Evolutionary conservation across 352 stramenopile species (phyloP).

Genomic region (Aphanomyces stellatus): DNA sequence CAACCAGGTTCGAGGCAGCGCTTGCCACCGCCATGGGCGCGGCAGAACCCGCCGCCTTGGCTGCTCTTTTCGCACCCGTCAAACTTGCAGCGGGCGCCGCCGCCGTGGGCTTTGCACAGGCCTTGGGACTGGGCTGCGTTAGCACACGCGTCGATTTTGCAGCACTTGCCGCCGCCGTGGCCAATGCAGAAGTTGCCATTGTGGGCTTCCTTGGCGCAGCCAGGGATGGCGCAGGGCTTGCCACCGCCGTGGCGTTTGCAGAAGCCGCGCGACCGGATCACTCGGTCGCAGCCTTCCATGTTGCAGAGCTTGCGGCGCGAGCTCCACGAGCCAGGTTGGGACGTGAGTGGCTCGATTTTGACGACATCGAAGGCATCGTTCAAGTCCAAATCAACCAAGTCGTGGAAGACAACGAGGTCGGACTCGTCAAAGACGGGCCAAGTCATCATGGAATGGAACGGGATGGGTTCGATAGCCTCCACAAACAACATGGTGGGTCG

Average conservation of each 20-base stretch:
- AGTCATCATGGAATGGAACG: neutral
- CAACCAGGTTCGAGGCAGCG: neutral
- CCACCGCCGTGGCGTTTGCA: slow-evolving; percentile 46
- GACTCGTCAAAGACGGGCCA: neutral
- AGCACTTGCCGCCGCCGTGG: slow-evolving; percentile 80
- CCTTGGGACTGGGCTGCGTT: slow-evolving; percentile 1
- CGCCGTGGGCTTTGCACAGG: slow-evolving; percentile 12
- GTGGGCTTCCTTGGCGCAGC: slow-evolving; percentile 79
- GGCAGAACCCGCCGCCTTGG: slow-evolving; percentile 1
- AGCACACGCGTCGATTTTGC: slow-evolving; percentile 35
- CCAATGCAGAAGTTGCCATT: slow-evolving; percentile 82
- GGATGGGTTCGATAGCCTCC: neutral
- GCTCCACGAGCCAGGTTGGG: too few species aligned
- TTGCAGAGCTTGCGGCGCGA: neutral
- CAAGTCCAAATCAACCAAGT: neutral
- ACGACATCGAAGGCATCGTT: too few species aligned
- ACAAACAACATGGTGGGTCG: too few species aligned
- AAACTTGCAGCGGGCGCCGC: neutral
- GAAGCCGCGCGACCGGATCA: slow-evolving; percentile 76
- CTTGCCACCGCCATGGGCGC: slow-evolving; percentile 6
- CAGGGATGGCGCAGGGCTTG: slow-evolving; percentile 73
- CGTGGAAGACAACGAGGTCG: neutral
- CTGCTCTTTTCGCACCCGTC: neutral
- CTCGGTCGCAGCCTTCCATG: slow-evolving; percentile 43
- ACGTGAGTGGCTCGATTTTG: too few species aligned